Evolutionary conservation across 805 yeast genomes (phyloP), one percentile per base, ranked within the genome.

Genomic region (Jamesozyma hellenica): DNA sequence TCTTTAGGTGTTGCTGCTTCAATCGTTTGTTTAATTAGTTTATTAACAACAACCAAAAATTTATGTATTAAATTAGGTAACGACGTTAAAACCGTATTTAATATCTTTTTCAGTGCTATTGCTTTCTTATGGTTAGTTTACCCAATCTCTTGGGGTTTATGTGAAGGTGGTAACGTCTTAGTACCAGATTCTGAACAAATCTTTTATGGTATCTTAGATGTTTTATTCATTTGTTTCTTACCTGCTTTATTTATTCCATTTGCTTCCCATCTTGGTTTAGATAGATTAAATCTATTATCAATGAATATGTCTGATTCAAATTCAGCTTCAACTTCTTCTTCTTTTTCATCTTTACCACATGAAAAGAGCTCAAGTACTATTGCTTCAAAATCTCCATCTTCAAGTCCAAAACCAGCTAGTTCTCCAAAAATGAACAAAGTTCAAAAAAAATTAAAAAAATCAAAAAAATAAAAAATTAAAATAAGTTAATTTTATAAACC

Each of bases 91-190:
- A 43, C 42, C 23, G 46, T 55, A 35, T 56, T 58, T 47, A 41
- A 40, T 16, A 19, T 23, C 39, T 35, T 45, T 28, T 46, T 51
- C 30, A 42, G 46, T 35, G 45, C 52, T 28, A 48, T 53, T 42
- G 50, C 45, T 31, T 44, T 49, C 42, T 51, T 74, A 28, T 68
- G 75, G 74, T 53, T 72, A 38, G 60, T 74, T 44, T 53, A 53
- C 43, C 52, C 54, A 44, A 39, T 53, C 25, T 36, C 45, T 43
- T 54, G 49, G 39, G 57, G 53, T 52, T 40, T 54, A 32, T 60
- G 71, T 51, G 82, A 76, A 53, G 82, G 81, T 65, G 80, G 81
- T 58, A 75, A 75, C 52, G 72, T 64, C 35, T 70, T 76, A 43
- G 72, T 67, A 50, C 75, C 77, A 31, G 79, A 74, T 53, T 66